Base-by-base conservation (phyloP, 2,329 filamentous ascomycete species). In the Trichophyton simii region DNA sequence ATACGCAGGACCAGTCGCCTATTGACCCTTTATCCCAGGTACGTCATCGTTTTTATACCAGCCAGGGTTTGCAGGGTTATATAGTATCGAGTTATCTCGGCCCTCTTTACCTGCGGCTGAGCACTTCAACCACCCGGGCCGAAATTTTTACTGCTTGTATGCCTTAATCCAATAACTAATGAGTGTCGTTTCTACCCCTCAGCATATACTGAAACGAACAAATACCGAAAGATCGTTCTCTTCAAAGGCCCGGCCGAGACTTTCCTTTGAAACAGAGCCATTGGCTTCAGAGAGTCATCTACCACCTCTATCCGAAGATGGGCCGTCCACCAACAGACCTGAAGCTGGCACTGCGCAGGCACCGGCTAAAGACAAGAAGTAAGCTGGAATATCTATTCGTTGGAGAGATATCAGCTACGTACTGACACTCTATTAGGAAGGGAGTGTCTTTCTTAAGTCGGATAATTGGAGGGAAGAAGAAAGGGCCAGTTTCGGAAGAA, bases 381-480 rank as follows among this genome's bases (percentile, higher is more conserved):
- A 76, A 70, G 81, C 78, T 44, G 25, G 20, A n/a, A 4, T 58
- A 28, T 55, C 28, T 52, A 11, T 38, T 52, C 15, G 20, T 20
- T 1, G 55, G 28, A n/a, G 18, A 25, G 28, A 6, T 28, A 34
- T 20, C 28, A 31, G 9, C 22, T 18, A 41, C 57, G 41, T 20
- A 9, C 36, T 58, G 28, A 58, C n/a, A 11, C 15, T 48, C 11
- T 60, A n/a, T 25, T 68, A 95, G 88, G 74, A 96, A 96, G 77
- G 87, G 88, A 31, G 84, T 87, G 18, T 96, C 91, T 13, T 96
- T 99, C 71, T 82, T 99, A 31, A 95, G 90, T 73, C 88, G 91
- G 60, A 81, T 97, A 73, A 88, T 89, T 68, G 81, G 82, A 64
- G 82, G 80, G 63, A 91, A 90, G 77, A 95, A 87, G 74, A 90